Evolutionary conservation across 352 stramenopile genomes (phyloP).

Genomic region (Globisporangium emineosum): DNA sequence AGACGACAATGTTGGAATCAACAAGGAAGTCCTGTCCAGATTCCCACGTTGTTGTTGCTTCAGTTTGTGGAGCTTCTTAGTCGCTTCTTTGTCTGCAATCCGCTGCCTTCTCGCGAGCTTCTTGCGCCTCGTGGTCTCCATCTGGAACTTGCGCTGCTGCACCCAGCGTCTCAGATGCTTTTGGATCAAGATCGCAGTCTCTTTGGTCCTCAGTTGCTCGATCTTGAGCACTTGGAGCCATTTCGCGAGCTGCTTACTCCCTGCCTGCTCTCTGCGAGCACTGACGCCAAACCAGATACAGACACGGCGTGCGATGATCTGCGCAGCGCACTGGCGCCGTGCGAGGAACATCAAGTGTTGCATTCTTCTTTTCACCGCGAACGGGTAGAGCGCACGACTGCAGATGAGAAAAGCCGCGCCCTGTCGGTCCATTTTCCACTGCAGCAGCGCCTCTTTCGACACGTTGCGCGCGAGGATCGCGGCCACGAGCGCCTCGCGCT

Average conservation of each 20-base stretch:
- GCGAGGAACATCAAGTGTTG: slow-evolving; percentile 21
- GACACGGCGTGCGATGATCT: slow-evolving; percentile 20
- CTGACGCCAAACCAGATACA: slow-evolving; percentile 23
- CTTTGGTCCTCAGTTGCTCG: slow-evolving; percentile 20
- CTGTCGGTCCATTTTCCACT: slow-evolving; percentile 42
- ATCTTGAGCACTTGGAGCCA: slow-evolving; percentile 26
- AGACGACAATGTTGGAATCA: background rate
- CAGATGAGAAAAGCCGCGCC: slow-evolving; percentile 53
- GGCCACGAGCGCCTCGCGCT: slow-evolving; percentile 29
- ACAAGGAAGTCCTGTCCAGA: background rate
- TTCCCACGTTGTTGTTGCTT: background rate
- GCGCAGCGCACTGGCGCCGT: slow-evolving; percentile 20
- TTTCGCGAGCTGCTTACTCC: slow-evolving; percentile 18
- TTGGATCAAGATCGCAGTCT: slow-evolving; percentile 38
- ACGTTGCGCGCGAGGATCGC: slow-evolving; percentile 36
- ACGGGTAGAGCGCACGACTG: slow-evolving; percentile 36
- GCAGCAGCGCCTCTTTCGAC: slow-evolving; percentile 32
- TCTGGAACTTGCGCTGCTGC: slow-evolving; percentile 39
- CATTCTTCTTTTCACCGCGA: slow-evolving; percentile 34
- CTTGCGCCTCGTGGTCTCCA: slow-evolving; percentile 21
- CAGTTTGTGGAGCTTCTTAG: background rate
- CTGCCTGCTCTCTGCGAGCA: slow-evolving; percentile 11
- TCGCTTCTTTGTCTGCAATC: slow-evolving; percentile 25
- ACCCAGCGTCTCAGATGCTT: slow-evolving; percentile 46
- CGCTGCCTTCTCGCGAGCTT: slow-evolving; percentile 30